Conservation (phyloP, 257 asterid species). For the Vinca minor region DNA sequence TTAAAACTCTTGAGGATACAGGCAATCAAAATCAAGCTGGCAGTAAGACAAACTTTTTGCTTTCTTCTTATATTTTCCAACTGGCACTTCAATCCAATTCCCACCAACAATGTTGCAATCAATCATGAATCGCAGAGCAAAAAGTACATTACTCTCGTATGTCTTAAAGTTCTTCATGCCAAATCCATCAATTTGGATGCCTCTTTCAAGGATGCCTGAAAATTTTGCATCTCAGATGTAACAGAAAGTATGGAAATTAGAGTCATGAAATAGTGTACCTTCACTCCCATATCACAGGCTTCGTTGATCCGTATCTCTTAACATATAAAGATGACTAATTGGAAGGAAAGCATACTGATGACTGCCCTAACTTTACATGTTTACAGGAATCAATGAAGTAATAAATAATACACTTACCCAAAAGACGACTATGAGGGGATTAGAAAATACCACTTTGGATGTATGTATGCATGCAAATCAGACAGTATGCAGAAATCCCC, state of each 20-base stretch:
- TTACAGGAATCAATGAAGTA: background rate
- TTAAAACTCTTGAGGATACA: constrained; percentile 60
- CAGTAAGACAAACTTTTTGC: constrained; percentile 52
- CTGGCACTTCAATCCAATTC: constrained; percentile 89
- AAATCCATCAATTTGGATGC: constrained; percentile 86
- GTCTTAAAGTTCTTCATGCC: constrained; percentile 82
- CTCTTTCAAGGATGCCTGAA: constrained; percentile 92
- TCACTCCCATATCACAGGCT: background rate
- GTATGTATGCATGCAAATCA: background rate
- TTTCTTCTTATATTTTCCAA: constrained; percentile 64
- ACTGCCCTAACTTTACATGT: background rate
- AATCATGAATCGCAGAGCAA: constrained; percentile 98
- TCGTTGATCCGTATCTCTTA: background rate
- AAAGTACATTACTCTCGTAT: constrained; percentile 88
- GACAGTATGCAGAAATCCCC: background rate
- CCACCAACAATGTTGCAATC: constrained; percentile 94
- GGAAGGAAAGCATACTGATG: background rate
- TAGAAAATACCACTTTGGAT: too few relatives aligned
- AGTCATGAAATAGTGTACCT: background rate
- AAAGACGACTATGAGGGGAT: background rate
- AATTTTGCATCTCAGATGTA: background rate
- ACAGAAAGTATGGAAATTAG: background rate
- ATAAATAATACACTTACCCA: background rate
- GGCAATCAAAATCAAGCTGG: constrained; percentile 89
- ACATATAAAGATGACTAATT: background rate